Evolutionary conservation across 164 flowering plant species (phyloP).

Genomic region (Vitis rupestris): DNA sequence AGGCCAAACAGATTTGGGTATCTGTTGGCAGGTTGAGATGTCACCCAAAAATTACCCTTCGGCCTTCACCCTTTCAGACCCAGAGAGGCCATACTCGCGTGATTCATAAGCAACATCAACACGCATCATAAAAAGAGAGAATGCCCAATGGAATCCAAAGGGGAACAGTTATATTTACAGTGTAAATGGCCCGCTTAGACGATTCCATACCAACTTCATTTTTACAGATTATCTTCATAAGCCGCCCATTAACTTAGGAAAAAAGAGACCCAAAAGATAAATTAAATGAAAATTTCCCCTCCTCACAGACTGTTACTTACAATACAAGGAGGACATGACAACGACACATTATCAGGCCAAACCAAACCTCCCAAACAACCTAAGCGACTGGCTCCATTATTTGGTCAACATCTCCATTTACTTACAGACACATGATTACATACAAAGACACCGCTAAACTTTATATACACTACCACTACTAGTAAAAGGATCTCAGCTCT

Average conservation of each 20-base stretch:
- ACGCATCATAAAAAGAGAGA: neutral
- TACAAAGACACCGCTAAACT: slow-evolving; percentile 10
- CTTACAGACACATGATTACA: slow-evolving; percentile 19
- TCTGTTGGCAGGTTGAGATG: too few relatives aligned
- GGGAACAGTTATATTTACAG: too few relatives aligned
- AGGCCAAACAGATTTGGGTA: too few relatives aligned
- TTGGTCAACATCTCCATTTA: slow-evolving; percentile 6
- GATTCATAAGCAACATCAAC: slow-evolving; percentile 9
- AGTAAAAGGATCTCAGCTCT: neutral
- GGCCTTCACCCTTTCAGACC: too few relatives aligned
- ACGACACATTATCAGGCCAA: neutral
- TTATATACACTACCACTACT: slow-evolving; percentile 24
- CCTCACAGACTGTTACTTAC: neutral
- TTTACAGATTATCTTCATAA: slow-evolving; percentile 16
- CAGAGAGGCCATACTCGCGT: neutral
- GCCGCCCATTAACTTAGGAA: slow-evolving; percentile 9
- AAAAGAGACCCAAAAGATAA: slow-evolving; percentile 3
- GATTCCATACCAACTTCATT: slow-evolving; percentile 9
- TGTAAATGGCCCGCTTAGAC: too few relatives aligned
- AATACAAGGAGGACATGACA: neutral
- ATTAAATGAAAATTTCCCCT: neutral
- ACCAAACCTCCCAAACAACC: slow-evolving; percentile 9
- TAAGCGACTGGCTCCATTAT: slow-evolving; percentile 8
- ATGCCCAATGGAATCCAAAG: too few relatives aligned
- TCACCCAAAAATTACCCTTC: too few relatives aligned